Evolutionary conservation across 768 basidiomycete species (phyloP).

Genomic region (Leccinum barrowsii): DNA sequence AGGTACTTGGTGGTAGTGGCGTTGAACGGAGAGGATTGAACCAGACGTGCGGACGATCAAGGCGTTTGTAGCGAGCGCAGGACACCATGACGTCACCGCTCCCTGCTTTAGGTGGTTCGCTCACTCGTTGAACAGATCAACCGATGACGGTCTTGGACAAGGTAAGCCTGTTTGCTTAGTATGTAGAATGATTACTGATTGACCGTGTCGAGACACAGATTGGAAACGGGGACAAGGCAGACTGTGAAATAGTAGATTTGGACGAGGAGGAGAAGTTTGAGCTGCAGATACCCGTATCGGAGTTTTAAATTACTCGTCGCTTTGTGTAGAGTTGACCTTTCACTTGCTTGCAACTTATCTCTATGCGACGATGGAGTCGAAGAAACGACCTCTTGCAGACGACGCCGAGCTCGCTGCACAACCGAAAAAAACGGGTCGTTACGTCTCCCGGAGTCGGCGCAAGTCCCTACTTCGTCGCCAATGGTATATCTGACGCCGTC

Average conservation of each 20-base stretch:
- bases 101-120: background rate
- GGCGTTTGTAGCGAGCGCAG: slow-evolving; percentile 76
- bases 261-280: background rate
- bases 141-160: slow-evolving; percentile 82
- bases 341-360: slow-evolving; percentile 12
- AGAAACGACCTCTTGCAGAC: slow-evolving; percentile 55
- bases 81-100: slow-evolving; percentile 57
- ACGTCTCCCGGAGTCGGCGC: slow-evolving; percentile 41
- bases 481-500: slow-evolving; percentile 32
- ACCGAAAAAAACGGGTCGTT: slow-evolving; percentile 55
- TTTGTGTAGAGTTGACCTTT: slow-evolving; percentile 5
- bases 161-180: slow-evolving; percentile 39
- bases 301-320: slow-evolving; percentile 27
- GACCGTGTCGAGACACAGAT: slow-evolving; percentile 93
- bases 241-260: slow-evolving; percentile 82
- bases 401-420: slow-evolving; percentile 42
- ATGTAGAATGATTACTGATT: slow-evolving; percentile 13
- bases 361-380: slow-evolving; percentile 46
- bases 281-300: slow-evolving; percentile 15
- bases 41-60: slow-evolving; percentile 74
- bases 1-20: slow-evolving; percentile 86
- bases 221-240: slow-evolving; percentile 67
- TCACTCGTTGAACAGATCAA: slow-evolving; percentile 59
- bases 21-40: slow-evolving; percentile 61
- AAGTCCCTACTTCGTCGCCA: slow-evolving; percentile 43